Evolutionary conservation across 441 rosid species (phyloP), one percentile per base, ranked within the genome.

Genomic region (Gossypium schwendimanii): DNA sequence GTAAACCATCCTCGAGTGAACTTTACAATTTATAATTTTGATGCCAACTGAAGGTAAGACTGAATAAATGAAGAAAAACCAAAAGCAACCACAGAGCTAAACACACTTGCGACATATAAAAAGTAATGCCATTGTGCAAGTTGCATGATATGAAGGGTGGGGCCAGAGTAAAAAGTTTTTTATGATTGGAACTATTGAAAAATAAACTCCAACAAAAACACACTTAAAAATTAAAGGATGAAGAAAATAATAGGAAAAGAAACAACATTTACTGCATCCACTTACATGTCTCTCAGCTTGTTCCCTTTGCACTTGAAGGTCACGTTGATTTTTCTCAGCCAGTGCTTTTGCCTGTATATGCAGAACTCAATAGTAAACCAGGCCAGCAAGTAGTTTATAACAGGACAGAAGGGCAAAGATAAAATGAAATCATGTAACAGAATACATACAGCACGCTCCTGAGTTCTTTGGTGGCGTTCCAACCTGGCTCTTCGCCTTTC

Each of bases 271-370:
- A 72, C 41, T 26, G 73, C 64, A 50, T 15, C 45, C 26, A 76
- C 97, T 85, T 80, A 94, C 98, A 83, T 94, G 87, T 90, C 97
- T 91, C 83, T 94, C 98, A 31, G 86, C 97, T 78, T 94, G 98
- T 1, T 94, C 98, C 74, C 91, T 87, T 80, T 88, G 97, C 67
- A 73, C 87, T 77, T 88, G 92, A 77, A 90, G 97, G 77, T 94
- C 98, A 11, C 97, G 89, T 61, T 92, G 83, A 81, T 94, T 94
- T 86, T 90, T 94, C 84, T 94, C 97, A 57, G 97, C 98, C 70
- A 94, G 75, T 70, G 97, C 98, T 81, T 88, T 92, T 58, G 90
- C 93, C 98, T 93, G 84, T 71, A 78, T 52, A 73, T 41, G 73
- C 55, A 69, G 93, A 49, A 69, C 58, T 55, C 72, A 59, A 20